Base-by-base conservation (phyloP, 2,329 filamentous ascomycete species). In the Ceratocystis ficicola region DNA sequence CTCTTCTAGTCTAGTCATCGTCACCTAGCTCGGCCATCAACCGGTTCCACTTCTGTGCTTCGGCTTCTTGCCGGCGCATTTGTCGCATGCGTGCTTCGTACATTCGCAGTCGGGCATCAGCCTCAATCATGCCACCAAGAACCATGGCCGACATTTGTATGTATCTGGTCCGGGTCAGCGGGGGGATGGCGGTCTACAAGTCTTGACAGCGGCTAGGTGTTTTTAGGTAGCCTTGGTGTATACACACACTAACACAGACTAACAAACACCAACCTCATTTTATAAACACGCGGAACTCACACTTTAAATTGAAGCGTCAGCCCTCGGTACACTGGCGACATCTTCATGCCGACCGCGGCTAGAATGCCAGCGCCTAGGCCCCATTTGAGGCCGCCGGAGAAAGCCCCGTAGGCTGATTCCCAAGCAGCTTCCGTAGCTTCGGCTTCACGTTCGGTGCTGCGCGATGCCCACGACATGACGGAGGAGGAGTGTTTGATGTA, bases 71-170 rank as follows among this genome's bases (percentile, higher is more conserved):
- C 67, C 86, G 82, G 71, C 85, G 83, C 71, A 87, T 81, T 72
- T 84, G 80, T 68, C 88, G 79, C 69, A 90, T 77, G 57, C 78
- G 77, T 12, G 84, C 78, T 73, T 91, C 87, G 71, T 88, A 89
- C 67, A 81, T 77, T 64, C 86, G 80, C 70, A 92, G 78, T 62
- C 85, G 80, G 66, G 78, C 76, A 72, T 93, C 89, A 2, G 88
- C 89, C 76, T 90, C 87, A 65, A 92, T 80, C 81, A 89, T 88
- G 71, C 84, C 81, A 55, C 89, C 89, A 44, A 90, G 72, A n/a
- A 88, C 86, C 88, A 92, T 92, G 68, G 85, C 86, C n/a, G 86
- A 89, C 86, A 91, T 90, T 74, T 91, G 88, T 17, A 92, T 78
- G 72, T 90, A 93, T 36, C 89, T 92, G 25, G 62, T 17, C 46